Evolutionary conservation across 208 protist species (phyloP).

Genomic region (Crithidia mellificae): DNA sequence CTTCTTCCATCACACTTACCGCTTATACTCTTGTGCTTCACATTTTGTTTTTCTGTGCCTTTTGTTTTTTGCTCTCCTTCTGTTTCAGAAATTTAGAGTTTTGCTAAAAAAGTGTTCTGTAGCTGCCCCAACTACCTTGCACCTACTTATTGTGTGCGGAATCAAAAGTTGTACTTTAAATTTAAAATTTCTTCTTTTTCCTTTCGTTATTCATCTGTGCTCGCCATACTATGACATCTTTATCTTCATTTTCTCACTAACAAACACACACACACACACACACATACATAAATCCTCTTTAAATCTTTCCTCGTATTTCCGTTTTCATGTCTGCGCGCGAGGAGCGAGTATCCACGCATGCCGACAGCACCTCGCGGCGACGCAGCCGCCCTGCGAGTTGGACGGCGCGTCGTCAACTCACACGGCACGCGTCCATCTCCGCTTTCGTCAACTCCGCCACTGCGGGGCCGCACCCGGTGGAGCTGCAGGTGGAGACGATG

Average conservation of each 20-base stretch:
- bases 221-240: no score
- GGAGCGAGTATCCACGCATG: not conserved
- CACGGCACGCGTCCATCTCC: slow-evolving; percentile 1
- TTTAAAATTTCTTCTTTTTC: no score
- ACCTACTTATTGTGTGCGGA: no score
- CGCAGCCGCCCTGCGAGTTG: not conserved
- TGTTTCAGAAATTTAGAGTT: no score
- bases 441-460: not conserved
- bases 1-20: not conserved
- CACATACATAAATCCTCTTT: no score
- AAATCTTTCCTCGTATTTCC: not conserved
- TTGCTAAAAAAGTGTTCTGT: no score
- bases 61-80: no score
- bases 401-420: not conserved
- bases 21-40: not conserved
- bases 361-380: not conserved
- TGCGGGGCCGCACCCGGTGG: slow-evolving; percentile 15
- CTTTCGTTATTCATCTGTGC: no score
- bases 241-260: no score
- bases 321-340: not conserved
- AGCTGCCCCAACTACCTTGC: no score
- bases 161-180: no score
- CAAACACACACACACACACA: no score
- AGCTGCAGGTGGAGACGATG: slow-evolving; percentile 81
- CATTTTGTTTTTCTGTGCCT: not conserved